A percentile compares a stretch with the other conserved stretches of the same genome.
phyloP scores from a whole-genome alignment of 1,139 yeast species.

The Suhomyces coccinellae region DNA sequence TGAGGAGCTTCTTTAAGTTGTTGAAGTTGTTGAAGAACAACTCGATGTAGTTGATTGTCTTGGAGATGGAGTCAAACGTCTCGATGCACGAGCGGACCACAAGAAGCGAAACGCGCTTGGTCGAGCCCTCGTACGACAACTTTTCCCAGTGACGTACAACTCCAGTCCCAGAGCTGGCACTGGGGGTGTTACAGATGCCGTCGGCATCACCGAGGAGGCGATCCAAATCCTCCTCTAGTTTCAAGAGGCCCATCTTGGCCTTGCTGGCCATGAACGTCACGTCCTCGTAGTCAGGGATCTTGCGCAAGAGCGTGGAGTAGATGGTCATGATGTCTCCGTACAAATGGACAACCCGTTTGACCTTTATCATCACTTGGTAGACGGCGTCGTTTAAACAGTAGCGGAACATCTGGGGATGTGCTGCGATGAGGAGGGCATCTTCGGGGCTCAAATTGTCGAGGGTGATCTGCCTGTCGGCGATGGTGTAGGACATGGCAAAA shows the following conservation, averaged over 20 bases:
- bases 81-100: conserved; percentile 24
- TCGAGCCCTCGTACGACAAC: conserved; percentile 26
- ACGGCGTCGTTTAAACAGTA: conserved; percentile 37
- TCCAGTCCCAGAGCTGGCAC: background rate
- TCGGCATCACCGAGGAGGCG: conserved; percentile 26
- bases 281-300: conserved; percentile 47
- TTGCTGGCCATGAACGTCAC: conserved; percentile 35
- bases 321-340: conserved; percentile 43
- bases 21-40: conserved; percentile 38
- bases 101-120: conserved; percentile 24
- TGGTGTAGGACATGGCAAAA: conserved; percentile 33
- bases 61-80: conserved; percentile 24
- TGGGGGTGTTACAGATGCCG: background rate
- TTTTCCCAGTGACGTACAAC: conserved; percentile 28
- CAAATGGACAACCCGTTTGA: conserved; percentile 38
- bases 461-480: conserved; percentile 32
- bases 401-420: conserved; percentile 34
- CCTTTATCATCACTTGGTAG: conserved; percentile 27
- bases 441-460: conserved; percentile 25
- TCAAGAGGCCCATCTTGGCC: conserved; percentile 25
- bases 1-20: conserved; percentile 40
- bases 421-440: conserved; percentile 28
- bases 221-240: conserved; percentile 37
- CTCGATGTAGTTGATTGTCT: conserved; percentile 33
- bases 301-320: conserved; percentile 40